Conservation (phyloP, 31 red algal genomes). For the Asparagopsis taxiformis region DNA sequence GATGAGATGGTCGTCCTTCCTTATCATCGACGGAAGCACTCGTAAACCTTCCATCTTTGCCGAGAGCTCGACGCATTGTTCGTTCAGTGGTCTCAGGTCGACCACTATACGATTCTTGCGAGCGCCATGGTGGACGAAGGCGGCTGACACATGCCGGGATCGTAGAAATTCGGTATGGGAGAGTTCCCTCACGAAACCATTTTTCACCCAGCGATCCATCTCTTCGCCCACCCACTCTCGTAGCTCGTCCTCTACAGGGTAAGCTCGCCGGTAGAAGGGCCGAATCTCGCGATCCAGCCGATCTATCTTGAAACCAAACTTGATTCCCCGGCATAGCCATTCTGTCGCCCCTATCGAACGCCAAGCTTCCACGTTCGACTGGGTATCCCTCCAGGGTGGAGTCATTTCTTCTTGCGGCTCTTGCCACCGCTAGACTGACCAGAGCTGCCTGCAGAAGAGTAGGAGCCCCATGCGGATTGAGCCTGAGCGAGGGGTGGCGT, state of each 20-base stretch:
- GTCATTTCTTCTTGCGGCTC: not conserved
- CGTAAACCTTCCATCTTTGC: not conserved
- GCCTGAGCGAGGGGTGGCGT: not conserved
- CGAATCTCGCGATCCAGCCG: not conserved
- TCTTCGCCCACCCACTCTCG: not conserved
- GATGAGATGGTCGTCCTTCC: not conserved
- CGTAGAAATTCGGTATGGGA: not conserved
- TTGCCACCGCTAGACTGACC: not conserved
- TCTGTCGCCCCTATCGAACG: not conserved
- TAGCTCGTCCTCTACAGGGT: not conserved
- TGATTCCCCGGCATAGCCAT: not conserved
- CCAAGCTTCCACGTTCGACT: not conserved
- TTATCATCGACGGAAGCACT: not conserved
- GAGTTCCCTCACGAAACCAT: not conserved
- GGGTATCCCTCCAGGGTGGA: not conserved
- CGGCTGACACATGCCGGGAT: not conserved
- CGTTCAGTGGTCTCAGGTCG: not conserved
- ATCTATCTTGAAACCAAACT: not conserved
- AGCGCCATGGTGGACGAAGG: not conserved
- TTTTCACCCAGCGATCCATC: not conserved
- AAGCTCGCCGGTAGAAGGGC: not conserved
- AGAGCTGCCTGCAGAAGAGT: not conserved
- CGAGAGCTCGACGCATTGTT: not conserved
- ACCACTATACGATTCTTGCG: not conserved
- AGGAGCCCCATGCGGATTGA: not conserved